phyloP scores from a whole-genome alignment of 345 rosid species.

The Murraya paniculata region DNA sequence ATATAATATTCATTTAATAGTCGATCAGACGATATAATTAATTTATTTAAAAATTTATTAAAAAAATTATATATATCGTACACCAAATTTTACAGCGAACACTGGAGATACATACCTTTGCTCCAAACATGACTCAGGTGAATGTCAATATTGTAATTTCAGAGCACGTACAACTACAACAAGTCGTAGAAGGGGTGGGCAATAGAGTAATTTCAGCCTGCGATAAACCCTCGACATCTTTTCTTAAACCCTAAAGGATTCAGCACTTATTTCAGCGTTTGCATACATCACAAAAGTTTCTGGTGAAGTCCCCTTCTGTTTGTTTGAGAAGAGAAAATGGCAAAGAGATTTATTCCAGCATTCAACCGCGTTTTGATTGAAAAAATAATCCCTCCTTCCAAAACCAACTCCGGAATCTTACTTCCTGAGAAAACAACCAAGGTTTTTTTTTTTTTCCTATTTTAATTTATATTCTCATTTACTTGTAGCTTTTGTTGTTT shows the following conservation, averaged over 20 bases:
- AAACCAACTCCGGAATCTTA: constrained; percentile 67
- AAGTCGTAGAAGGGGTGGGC: not conserved
- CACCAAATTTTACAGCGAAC: too few relatives aligned
- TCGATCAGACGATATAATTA: too few relatives aligned
- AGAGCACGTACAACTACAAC: too few relatives aligned
- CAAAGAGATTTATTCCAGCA: constrained; percentile 74
- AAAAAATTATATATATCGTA: too few relatives aligned
- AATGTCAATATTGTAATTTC: too few relatives aligned
- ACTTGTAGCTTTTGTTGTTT: not conserved
- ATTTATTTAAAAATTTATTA: too few relatives aligned
- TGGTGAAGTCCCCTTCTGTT: not conserved
- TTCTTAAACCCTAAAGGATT: not conserved
- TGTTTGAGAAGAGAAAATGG: constrained; percentile 36
- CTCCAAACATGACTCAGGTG: too few relatives aligned
- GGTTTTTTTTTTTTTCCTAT: constrained; percentile 26
- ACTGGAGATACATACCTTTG: too few relatives aligned
- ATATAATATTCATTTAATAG: too few relatives aligned
- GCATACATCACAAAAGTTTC: not conserved
- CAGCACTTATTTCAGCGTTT: not conserved
- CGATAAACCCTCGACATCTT: not conserved
- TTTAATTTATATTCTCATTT: not conserved
- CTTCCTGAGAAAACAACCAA: constrained; percentile 63
- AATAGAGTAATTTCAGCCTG: not conserved
- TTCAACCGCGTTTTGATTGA: constrained; percentile 71
- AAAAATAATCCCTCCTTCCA: constrained; percentile 65